A percentile compares a stretch with the other conserved stretches of the same genome.
These are phyloP conservation scores for Geranium incanum DNA, from an alignment of 441 rosid genomes.

Conservation along the genomic window DNA sequence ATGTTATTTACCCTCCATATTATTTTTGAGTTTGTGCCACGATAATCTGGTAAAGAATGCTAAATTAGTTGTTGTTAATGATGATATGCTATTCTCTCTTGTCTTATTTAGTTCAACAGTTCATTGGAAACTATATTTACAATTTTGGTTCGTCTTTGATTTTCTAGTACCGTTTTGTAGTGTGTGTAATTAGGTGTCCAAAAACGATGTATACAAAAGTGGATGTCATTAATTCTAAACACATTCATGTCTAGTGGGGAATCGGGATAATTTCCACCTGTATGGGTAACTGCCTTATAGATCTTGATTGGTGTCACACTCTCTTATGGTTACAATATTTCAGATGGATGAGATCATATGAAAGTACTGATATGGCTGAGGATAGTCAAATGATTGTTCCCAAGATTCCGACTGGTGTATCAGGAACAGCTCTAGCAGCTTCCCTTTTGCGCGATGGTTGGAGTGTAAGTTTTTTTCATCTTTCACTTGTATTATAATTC, in stretches of 20 bases:
- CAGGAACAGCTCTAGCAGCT: constrained; percentile 95
- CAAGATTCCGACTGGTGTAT: constrained; percentile 78
- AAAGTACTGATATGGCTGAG: constrained; percentile 38
- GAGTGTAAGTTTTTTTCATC: constrained; percentile 63
- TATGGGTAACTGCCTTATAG: background rate
- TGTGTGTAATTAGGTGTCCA: background rate
- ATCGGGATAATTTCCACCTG: background rate
- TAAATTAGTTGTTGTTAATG: too few relatives aligned
- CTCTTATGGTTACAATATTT: constrained; percentile 14
- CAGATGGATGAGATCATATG: constrained; percentile 41
- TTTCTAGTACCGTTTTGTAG: background rate
- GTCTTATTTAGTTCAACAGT: too few relatives aligned
- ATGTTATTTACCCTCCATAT: background rate
- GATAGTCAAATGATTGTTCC: constrained; percentile 44
- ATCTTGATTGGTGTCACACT: background rate
- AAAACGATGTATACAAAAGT: background rate
- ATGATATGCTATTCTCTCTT: too few relatives aligned
- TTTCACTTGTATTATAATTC: constrained; percentile 16
- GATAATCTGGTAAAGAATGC: too few relatives aligned
- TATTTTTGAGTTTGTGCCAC: too few relatives aligned
- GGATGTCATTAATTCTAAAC: background rate
- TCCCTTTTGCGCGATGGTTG: constrained; percentile 96
- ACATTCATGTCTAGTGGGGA: background rate
- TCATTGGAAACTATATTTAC: too few relatives aligned
- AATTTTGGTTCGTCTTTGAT: background rate